Evolutionary conservation across 2,329 filamentous ascomycete species (phyloP).

Genomic region (Fusarium pseudonygamai): DNA sequence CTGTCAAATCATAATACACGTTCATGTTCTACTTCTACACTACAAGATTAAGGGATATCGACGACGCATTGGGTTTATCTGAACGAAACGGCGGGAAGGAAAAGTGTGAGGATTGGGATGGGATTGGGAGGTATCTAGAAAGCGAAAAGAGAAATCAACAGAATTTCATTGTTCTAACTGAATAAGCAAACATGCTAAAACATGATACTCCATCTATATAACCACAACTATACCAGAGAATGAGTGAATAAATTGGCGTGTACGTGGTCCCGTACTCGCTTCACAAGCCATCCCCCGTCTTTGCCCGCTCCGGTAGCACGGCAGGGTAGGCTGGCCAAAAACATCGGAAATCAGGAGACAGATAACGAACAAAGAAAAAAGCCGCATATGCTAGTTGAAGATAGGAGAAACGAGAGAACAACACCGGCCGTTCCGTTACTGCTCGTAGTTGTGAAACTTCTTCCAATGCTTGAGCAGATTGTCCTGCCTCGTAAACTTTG

Average conservation of each 20-base stretch:
- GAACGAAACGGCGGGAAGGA: slow-evolving; percentile 27
- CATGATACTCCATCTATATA: slow-evolving; percentile 3
- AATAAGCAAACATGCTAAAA: slow-evolving; percentile 16
- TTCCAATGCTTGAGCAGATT: slow-evolving; percentile 35
- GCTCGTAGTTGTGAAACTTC: slow-evolving; percentile 6
- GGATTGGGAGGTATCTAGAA: neutral
- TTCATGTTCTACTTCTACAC: neutral
- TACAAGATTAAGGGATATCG: neutral
- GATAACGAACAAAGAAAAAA: neutral
- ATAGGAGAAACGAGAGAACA: neutral
- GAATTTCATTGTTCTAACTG: slow-evolving; percentile 24
- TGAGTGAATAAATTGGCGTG: neutral
- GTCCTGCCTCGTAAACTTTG: slow-evolving; percentile 30
- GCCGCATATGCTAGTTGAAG: neutral
- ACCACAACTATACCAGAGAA: neutral
- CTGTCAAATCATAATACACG: neutral
- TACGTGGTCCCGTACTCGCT: slow-evolving; percentile 9
- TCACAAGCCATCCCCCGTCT: neutral
- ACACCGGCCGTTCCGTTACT: neutral
- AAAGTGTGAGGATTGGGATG: slow-evolving; percentile 9
- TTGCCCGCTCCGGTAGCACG: neutral
- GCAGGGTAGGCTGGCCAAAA: slow-evolving; percentile 21
- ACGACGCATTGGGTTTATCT: slow-evolving; percentile 17
- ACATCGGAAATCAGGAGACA: slow-evolving; percentile 18
- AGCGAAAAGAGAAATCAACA: slow-evolving; percentile 14